Percentiles rank a stretch among this genome's conserved stretches.
Conservation (phyloP, 768 basidiomycete genomes). For the Mycena vulgaris region DNA sequence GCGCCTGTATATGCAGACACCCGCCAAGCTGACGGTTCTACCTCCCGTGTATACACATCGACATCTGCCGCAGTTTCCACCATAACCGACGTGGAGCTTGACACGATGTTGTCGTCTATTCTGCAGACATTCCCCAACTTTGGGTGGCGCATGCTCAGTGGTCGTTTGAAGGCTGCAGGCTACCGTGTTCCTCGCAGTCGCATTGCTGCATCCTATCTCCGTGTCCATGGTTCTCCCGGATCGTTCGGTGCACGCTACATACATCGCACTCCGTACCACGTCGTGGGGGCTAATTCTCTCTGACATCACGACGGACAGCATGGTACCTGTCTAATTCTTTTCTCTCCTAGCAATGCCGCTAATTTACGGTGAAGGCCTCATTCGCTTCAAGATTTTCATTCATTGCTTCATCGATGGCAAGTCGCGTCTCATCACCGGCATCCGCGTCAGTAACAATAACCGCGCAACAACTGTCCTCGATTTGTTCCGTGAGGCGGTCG, state of each 20-base stretch:
- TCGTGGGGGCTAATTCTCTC: slow-evolving; percentile 37
- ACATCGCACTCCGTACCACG: slow-evolving; percentile 29
- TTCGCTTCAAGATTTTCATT: slow-evolving; percentile 10
- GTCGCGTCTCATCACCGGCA: slow-evolving; percentile 51
- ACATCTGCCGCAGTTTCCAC: slow-evolving; percentile 30
- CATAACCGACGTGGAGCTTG: slow-evolving; percentile 36
- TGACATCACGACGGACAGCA: slow-evolving; percentile 51
- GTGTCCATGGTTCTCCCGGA: slow-evolving; percentile 36
- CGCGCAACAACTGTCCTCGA: slow-evolving; percentile 53
- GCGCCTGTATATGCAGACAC: slow-evolving; percentile 28
- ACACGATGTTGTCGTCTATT: slow-evolving; percentile 20
- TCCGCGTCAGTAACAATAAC: slow-evolving; percentile 58
- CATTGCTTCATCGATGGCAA: slow-evolving; percentile 62
- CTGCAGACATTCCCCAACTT: slow-evolving; percentile 39
- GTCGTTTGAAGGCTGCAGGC: slow-evolving; percentile 27
- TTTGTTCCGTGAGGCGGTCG: slow-evolving; percentile 47
- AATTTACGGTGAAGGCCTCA: slow-evolving; percentile 1
- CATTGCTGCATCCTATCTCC: slow-evolving; percentile 28
- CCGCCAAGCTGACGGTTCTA: background rate
- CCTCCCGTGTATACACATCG: slow-evolving; percentile 2
- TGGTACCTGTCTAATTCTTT: slow-evolving; percentile 33
- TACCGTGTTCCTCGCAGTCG: slow-evolving; percentile 32
- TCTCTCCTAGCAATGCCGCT: background rate
- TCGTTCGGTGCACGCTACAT: slow-evolving; percentile 40
- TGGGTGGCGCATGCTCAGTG: slow-evolving; percentile 38